Evolutionary conservation across 768 basidiomycete genomes (phyloP), one percentile per base, ranked within the genome.

Genomic region (Rhizopogon roseolus): DNA sequence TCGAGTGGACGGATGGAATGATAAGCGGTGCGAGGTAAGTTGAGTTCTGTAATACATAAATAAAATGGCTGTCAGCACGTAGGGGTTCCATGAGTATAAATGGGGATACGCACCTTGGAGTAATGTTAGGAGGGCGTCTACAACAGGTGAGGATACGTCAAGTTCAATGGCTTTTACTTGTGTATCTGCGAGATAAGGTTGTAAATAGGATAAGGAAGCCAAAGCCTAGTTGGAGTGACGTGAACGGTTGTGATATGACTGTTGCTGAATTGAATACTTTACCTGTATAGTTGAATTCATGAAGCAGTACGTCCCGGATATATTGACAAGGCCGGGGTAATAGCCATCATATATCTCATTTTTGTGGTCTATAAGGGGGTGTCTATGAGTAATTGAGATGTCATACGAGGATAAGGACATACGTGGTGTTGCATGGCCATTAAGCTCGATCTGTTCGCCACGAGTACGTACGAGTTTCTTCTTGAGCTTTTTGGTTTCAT

Each of bases 261-360:
- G 49, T 45, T 28, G 29, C 14, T 29, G 49, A 59, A 64, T 66
- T 65, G 62, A 19, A 19, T 34, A 46, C 17, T 29, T 34, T 34
- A 81, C 91, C 81, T 98, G 96, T 9, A 98, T 74, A 3, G 93
- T 93, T 11, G 96, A 94, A 67, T 98, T 96, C 85, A 98, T 90
- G 75, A 97, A 98, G 66, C 96, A 98, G 59, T 96, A 90, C 49
- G 93, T 96, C 10, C 95, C 95, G 8, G 93, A 95, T 37, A 95
- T 87, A 63, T 98, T 98, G 64, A 97, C 89, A 48, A 98, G 85
- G 0, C 95, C 95, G 2, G 94, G 89, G 68, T 91, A 97, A 62
- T 84, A 79, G 19, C 78, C 76, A 14, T 77, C 64, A 32, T 41
- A 43, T 14, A 40, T 41, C 28, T 60, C 67, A 43, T 64, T 64